These are phyloP conservation scores for Hortiboletus flavorubellus DNA, from an alignment of 768 basidiomycete genomes.

Conservation along the genomic window DNA sequence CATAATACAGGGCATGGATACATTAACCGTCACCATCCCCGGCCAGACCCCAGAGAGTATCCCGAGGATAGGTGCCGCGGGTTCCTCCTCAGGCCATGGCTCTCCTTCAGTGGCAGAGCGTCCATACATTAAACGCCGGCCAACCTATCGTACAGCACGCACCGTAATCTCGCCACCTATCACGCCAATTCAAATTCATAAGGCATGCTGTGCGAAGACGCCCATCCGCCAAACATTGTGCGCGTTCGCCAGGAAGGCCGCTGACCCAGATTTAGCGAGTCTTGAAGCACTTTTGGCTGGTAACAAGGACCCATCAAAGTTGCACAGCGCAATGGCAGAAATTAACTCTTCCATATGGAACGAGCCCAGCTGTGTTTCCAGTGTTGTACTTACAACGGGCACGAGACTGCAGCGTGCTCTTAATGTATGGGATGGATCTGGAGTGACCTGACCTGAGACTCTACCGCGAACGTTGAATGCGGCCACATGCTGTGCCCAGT, in stretches of 20 bases:
- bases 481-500: too few relatives aligned
- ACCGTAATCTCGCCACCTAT: background rate
- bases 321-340: too few relatives aligned
- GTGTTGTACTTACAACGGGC: background rate
- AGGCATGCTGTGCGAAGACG: background rate
- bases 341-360: background rate
- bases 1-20: background rate
- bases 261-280: background rate
- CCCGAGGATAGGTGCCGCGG: too few relatives aligned
- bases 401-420: background rate
- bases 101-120: too few relatives aligned
- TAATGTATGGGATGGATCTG: background rate
- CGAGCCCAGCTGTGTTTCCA: background rate
- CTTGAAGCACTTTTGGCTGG: background rate
- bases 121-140: background rate
- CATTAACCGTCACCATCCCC: too few relatives aligned
- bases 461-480: too few relatives aligned
- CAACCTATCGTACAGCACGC: constrained; percentile 4
- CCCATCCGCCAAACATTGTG: background rate
- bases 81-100: too few relatives aligned
- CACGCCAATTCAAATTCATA: constrained; percentile 21
- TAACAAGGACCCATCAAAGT: background rate
- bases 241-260: background rate
- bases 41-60: background rate
- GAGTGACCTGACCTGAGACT: too few relatives aligned